Conservation (phyloP, 257 asterid genomes). For the Solanum medicagineum region DNA sequence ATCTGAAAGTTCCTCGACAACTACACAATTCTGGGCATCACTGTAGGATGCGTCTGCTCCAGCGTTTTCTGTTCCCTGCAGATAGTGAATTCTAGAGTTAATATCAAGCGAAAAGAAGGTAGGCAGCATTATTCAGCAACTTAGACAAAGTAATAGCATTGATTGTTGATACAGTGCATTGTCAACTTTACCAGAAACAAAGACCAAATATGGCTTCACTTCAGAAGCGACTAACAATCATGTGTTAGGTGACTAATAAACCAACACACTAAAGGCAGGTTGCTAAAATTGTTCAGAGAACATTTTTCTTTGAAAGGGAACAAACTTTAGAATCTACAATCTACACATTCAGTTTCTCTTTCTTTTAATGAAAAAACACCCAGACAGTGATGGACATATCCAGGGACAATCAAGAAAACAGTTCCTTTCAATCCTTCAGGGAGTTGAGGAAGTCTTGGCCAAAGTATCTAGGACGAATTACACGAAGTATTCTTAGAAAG, state of each 20-base stretch:
- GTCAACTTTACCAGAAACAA: not conserved
- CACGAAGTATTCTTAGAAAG: not conserved
- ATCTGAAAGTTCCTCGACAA: constrained; percentile 75
- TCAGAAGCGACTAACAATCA: not conserved
- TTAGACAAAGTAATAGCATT: not conserved
- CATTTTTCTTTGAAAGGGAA: not conserved
- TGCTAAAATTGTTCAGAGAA: not conserved
- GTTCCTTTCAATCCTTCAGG: not conserved
- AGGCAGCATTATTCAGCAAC: not conserved
- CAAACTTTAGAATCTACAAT: not conserved
- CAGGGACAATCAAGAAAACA: not conserved
- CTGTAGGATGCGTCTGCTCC: constrained; percentile 29
- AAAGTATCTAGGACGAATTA: not conserved
- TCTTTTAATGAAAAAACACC: not conserved
- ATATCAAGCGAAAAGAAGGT: not conserved
- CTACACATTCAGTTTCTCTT: not conserved
- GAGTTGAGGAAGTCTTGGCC: not conserved
- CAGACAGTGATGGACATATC: not conserved
- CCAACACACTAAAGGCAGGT: not conserved
- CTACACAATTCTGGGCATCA: constrained; percentile 38
- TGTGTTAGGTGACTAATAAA: not conserved
- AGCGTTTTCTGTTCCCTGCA: constrained; percentile 45
- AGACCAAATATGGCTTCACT: not conserved
- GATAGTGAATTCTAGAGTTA: not conserved
- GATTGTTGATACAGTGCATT: not conserved